Evolutionary conservation across 345 rosid species (phyloP), one percentile per base, ranked within the genome.

Genomic region (Pistacia integerrima): DNA sequence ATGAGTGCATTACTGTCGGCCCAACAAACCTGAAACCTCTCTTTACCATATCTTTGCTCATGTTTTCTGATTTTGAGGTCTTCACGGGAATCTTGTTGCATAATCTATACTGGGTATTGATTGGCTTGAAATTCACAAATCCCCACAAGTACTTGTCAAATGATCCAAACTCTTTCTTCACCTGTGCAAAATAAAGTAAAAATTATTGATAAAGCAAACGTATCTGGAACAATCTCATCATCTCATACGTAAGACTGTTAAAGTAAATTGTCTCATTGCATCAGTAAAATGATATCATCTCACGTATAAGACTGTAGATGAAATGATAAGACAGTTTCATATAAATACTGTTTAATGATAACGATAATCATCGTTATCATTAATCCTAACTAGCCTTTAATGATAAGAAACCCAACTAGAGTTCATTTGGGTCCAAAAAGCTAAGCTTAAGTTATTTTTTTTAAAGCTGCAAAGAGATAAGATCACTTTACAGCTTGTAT

Each of bases 21-120:
- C 94, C 94, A 74, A 90, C 92, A 75, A 80, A 75, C 72, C 92
- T 84, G 64, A 88, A 90, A 2, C 94, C 92, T 69, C 87, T 89
- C 69, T 83, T 87, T 30, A 87, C 80, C 94, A 90, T 84, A 87
- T 88, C 90, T 81, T 90, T 90, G 86, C 92, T 90, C 74, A 90
- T 85, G 76, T 46, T 83, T 71, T 88, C 92, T 14, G 94, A 87
- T 83, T 88, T 90, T 10, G 94, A 90, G 75, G 85, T 88, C 90
- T 88, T 90, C 58, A 73, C 90, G 1, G 92, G 92, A n/a, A 87
- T 86, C 74, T 85, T 87, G 63, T 84, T 85, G 77, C 92, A 76
- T 41, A 79, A 82, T 77, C 76, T 87, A 82, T 90, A 85, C 68
- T 85, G 83, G 70, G 76, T 82, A 22, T 36, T 70, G 11, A 88